Evolutionary conservation across 2,329 filamentous ascomycete genomes (phyloP).

Genomic region (Sporothrix mexicana): DNA sequence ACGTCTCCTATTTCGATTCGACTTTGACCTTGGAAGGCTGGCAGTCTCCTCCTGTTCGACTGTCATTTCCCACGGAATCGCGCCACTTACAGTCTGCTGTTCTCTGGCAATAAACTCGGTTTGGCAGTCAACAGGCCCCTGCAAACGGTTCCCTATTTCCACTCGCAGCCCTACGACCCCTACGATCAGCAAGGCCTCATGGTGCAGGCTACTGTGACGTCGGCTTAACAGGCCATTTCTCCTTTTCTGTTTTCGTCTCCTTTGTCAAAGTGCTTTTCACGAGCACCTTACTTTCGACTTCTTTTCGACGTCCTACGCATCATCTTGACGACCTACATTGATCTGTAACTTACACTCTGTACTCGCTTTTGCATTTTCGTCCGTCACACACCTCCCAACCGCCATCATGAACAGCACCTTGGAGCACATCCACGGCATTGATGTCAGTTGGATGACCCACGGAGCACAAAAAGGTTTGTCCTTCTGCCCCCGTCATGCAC

Average conservation of each 20-base stretch:
- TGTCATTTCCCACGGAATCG: not conserved
- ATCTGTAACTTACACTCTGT: not conserved
- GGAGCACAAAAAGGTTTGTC: constrained; percentile 78
- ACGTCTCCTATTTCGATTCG: not conserved
- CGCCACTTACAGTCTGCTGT: constrained; percentile 1
- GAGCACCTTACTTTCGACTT: not conserved
- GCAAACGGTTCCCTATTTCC: constrained; percentile 10
- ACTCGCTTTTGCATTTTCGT: not conserved
- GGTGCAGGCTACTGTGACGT: constrained; percentile 32
- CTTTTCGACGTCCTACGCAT: not conserved
- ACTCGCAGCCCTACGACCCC: not conserved
- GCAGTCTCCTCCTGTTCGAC: not conserved
- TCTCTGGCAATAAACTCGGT: not conserved
- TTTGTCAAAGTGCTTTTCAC: not conserved
- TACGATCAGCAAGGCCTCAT: constrained; percentile 24
- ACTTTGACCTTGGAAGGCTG: not conserved
- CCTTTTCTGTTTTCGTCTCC: not conserved
- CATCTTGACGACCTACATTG: not conserved
- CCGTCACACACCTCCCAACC: not conserved
- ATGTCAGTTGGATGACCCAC: constrained; percentile 89
- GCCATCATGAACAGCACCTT: constrained; percentile 51
- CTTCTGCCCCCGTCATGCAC: constrained; percentile 57
- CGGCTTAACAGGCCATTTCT: constrained; percentile 32
- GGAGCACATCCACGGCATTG: constrained; percentile 81
- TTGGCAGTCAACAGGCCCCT: constrained; percentile 19